These are phyloP conservation scores for Eucalyptus tenuipes DNA, from an alignment of 345 rosid species.

Conservation along the genomic window DNA sequence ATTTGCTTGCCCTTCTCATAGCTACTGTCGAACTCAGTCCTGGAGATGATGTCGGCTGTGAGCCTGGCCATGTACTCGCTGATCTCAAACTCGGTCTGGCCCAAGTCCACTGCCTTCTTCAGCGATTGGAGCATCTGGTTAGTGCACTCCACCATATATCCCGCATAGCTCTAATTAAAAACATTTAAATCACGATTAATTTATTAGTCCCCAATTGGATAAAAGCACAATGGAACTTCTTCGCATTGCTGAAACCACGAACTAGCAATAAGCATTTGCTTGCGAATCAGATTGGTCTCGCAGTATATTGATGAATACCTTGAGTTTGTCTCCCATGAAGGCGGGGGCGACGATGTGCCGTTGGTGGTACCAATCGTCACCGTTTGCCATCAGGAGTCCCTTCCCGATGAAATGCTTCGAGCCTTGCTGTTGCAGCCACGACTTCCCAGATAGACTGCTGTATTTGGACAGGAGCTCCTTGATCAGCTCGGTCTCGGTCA, in stretches of 20 bases:
- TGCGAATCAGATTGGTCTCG: neutral
- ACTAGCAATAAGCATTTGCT: neutral
- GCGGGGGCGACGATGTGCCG: conserved; percentile 58
- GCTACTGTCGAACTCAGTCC: conserved; percentile 71
- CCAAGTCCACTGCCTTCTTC: conserved; percentile 26
- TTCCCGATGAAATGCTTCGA: conserved; percentile 74
- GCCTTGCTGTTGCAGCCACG: conserved; percentile 93
- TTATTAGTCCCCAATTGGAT: neutral
- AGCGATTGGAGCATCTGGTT: conserved; percentile 41
- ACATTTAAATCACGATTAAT: neutral
- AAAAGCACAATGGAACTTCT: neutral
- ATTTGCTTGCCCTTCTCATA: conserved; percentile 80
- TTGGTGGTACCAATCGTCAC: conserved; percentile 29
- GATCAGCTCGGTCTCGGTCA: conserved; percentile 68
- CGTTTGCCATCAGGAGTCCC: conserved; percentile 41
- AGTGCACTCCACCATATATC: conserved; percentile 84
- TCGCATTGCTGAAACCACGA: neutral
- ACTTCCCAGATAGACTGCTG: conserved; percentile 63
- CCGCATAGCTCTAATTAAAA: conserved; percentile 48
- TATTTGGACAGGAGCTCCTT: conserved; percentile 61
- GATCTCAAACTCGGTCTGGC: conserved; percentile 67
- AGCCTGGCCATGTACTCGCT: conserved; percentile 64
- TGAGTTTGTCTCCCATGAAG: conserved; percentile 51
- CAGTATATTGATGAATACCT: conserved; percentile 5
- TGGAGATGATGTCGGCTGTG: conserved; percentile 79